Base-by-base conservation (phyloP, 2,329 filamentous ascomycete species). In the Orbilia oligospora region DNA sequence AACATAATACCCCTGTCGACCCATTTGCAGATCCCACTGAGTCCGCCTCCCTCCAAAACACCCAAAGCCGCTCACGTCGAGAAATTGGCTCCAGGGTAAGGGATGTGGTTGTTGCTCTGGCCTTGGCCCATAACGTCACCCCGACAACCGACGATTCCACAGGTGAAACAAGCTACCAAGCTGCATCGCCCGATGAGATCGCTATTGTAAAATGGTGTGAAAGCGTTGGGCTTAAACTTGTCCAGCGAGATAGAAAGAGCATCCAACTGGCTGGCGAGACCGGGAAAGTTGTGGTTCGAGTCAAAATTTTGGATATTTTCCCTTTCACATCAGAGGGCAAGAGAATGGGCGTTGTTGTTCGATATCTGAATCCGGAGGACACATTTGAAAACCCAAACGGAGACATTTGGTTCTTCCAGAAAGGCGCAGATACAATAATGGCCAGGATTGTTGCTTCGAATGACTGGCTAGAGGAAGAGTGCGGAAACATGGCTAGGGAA, bases 381-480 rank as follows among this genome's bases (percentile, higher is more conserved):
- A 86, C 87, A 0, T 85, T 88, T 5, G 68, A 78, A 20, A 86
- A 88, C 0, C 81, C 83, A 5, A 87, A 87, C 56, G 90, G 92
- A 14, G 95, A 98, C 83, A 95, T 98, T 33, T 97, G 95, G 92
- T 99, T 99, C 85, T 98, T 95, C 83, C 94, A 99, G 83, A 99
- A 99, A 85, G 96, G 96, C 79, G 97, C 96, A 1, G 97, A 99
- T 84, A 98, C 96, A 0, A 95, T 99, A 80, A 99, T 99, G 97
- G 90, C 91, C n/a, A 89, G 91, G 2, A 98, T 99, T 81, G 96
- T 99, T 41, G 93, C 92, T 6, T 90, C 94, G 18, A 99, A 98
- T 83, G 96, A 99, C 86, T 99, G 96, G 97, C 90, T 99, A 0
- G 96, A 99, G 81, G 96, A 99, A 84, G 96, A 99, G 84, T 98